Base-by-base conservation (phyloP, 805 yeast genomes). In the Ogataea chonburiensis region DNA sequence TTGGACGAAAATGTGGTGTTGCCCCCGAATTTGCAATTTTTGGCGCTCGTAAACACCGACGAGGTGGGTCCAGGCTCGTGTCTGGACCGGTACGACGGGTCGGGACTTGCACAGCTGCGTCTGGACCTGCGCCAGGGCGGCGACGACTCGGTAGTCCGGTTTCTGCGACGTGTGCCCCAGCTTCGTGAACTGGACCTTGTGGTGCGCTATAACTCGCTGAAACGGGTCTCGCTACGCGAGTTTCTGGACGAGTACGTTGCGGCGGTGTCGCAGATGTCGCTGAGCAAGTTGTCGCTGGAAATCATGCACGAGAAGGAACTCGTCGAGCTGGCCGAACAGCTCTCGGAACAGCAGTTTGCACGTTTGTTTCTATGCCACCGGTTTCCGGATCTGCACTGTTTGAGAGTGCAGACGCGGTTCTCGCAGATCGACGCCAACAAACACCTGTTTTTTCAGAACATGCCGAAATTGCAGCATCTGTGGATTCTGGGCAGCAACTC, bases 401-500 rank as follows among this genome's bases (percentile, higher is more conserved):
- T 76, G 4, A 55, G 80, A 23, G 33, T 75, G 11, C 71, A 68
- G 31, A 40, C 48, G 3, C 48, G 47, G 14, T 55, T 58, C 51
- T 61, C 66, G 2, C 49, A 60, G 31, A 49, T 68, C 1, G 26
- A 60, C 13, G 50, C 55, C 9, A 54, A 58, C 3, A 56, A 47
- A 28, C 50, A 52, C 16, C 48, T 44, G 13, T 22, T 52, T n/a
- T 53, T 73, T 33, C 14, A 34, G 2, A 37, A 42, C 7, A 43
- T 68, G 30, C 49, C 49, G 0, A 36, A 46, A 0, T 49, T 77
- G 21, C 45, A 46, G 12, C 60, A 52, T 20, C 49, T 77, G 7
- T 73, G 73, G 52, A 53, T 76, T 2, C 65, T 69, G 34, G 81
- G 80, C 0, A 50, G 68, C 13, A 65, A 68, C 16, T 70, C 80